Base-by-base conservation (phyloP, 1,139 yeast genomes). In the Diutina neorugosa region DNA sequence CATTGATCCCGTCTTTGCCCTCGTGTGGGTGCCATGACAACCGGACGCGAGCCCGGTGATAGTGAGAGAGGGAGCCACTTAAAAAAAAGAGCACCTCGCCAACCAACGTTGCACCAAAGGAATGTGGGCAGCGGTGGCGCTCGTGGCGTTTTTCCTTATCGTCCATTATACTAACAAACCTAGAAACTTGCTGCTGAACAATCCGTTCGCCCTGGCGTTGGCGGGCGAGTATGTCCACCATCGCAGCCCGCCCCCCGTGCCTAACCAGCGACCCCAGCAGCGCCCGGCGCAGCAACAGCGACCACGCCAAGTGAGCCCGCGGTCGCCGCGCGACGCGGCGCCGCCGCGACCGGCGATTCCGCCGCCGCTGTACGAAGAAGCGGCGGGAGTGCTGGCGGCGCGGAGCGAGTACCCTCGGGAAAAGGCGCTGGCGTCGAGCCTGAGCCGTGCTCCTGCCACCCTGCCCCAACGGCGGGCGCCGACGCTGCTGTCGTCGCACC, bases 301-400 rank as follows among this genome's bases (percentile, higher is more conserved):
- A 40, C 51, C 20, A 7, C 37, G 37, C 40, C 19, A 16, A n/a
- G 4, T 27, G 19, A 46, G 49, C n/a, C 31, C 31, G n/a, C 18
- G 21, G 14, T 31, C 16, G 42, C 51, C 43, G 8, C 42, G 49
- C 27, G 19, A 54, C 53, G 57, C 59, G 7, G 60, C 65, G 2
- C 60, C 64, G 4, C 70, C 85, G 3, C 14, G 47, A 19, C 47
- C 47, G 11, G 47, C 47, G 16, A 19, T 44, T 8, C 47, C 49
- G 14, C 37, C 76, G 19, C 89, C 91, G 5, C 72, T 87, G 0
- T 84, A 84, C 62, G 88, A 83, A 58, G 91, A 84, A 61, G 85
- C 77, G 19, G 82, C 87, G 1, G 82, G 82, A n/a, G 64, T 67
- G 16, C 75, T 71, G 43, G 65, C 66, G 34, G 65, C 67, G 12